Conservation (phyloP, 805 yeast genomes). For the Metschnikowia bowlesiae region DNA sequence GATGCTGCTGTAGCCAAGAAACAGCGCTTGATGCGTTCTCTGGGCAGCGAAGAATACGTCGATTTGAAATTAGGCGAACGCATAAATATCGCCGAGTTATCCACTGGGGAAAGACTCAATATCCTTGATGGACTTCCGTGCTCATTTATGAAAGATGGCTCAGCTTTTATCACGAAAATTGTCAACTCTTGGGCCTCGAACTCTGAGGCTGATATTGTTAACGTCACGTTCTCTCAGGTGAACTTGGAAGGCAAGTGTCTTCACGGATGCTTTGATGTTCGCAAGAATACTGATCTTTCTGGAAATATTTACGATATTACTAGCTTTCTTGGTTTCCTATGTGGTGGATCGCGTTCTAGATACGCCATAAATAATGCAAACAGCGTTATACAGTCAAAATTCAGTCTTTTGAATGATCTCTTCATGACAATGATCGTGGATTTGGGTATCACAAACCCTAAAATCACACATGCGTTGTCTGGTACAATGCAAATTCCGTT, state of each 20-base stretch:
- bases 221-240: constrained; percentile 8
- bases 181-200: background rate
- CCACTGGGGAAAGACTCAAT: constrained; percentile 2
- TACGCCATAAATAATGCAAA: constrained; percentile 4
- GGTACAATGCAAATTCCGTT: constrained; percentile 7
- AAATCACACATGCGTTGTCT: background rate
- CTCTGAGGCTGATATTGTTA: constrained; percentile 1
- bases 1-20: background rate
- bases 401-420: constrained; percentile 4
- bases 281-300: background rate
- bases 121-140: constrained; percentile 14
- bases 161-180: constrained; percentile 4
- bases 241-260: constrained; percentile 4
- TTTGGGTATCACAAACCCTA: background rate
- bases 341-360: constrained; percentile 7
- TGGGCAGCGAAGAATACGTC: background rate
- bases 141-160: constrained; percentile 11
- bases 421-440: constrained; percentile 6
- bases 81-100: constrained; percentile 1
- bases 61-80: constrained; percentile 4
- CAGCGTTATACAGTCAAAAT: constrained; percentile 4
- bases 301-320: background rate
- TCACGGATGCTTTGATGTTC: constrained; percentile 8
- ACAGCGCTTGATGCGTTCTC: constrained; percentile 1
- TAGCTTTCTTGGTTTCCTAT: constrained; percentile 6